Base-by-base conservation (phyloP, 2,329 filamentous ascomycete species). In the Albophoma yamanashiensis region DNA sequence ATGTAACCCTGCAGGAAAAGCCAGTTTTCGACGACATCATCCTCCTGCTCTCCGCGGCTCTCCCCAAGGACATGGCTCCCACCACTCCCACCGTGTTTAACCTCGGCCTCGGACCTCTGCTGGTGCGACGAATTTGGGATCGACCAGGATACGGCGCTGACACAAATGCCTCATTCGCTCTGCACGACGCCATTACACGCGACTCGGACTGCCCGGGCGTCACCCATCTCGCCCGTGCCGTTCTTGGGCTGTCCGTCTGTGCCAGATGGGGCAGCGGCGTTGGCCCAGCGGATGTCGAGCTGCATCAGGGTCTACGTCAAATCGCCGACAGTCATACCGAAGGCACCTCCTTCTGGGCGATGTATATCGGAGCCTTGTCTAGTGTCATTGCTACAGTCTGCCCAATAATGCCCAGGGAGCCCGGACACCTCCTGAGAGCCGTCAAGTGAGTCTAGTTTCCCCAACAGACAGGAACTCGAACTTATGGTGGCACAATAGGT, bases 181-280 rank as follows among this genome's bases (percentile, higher is more conserved):
- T 96, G n/a, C 86, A 92, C 66, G 79, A 84, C 62, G 88, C 89
- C 1, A 84, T 90, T 7, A 84, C 82, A 1, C 85, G 89, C 0
- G 75, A 88, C 42, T 79, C 92, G 1, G 81, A 83, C 17, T 80
- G 82, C 1, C 90, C 93, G 45, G 91, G 91, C 0, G 74, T 95
- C 34, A 86, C 85, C 1, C 92, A 97, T 69, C 72, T 85, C 53
- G 81, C 86, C 57, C 83, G 91, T 15, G 88, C 89, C 0, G 72
- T 89, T 2, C 77, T 96, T 3, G 89, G 85, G 0, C 75, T 96
- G 4, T 81, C 88, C 1, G 78, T 90, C 1, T 91, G 86, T 65
- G 85, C 88, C 55, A 80, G 91, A 64, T 95, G 91, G 85, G 88
- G 86, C 22, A 85, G 84, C 2, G 81, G 82, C 55, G 68, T 85